Evolutionary conservation across 768 basidiomycete species (phyloP).

Genomic region (Hortiboletus campestris): DNA sequence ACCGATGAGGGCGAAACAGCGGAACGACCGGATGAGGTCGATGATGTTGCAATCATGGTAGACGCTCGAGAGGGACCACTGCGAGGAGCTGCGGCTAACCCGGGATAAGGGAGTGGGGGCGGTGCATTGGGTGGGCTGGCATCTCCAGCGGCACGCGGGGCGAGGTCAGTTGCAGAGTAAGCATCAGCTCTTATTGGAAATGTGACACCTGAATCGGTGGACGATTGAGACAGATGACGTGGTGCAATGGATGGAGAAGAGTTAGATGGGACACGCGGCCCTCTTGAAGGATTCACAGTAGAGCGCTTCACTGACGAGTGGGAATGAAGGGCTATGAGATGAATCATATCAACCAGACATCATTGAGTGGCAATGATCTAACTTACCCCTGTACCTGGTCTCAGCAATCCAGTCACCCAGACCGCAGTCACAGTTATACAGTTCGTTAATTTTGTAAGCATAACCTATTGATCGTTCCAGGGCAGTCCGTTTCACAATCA

Average conservation of each 20-base stretch:
- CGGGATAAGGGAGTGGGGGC: conserved; percentile 72
- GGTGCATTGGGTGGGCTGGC: conserved; percentile 52
- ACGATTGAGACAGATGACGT: conserved; percentile 68
- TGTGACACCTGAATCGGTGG: conserved; percentile 71
- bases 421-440: conserved; percentile 73
- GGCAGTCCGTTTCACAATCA: conserved; percentile 51
- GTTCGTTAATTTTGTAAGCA: conserved; percentile 79
- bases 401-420: conserved; percentile 71
- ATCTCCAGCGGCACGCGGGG: conserved; percentile 45
- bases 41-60: conserved; percentile 37
- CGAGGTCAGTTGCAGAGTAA: conserved; percentile 72
- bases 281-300: conserved; percentile 19
- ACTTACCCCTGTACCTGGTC: conserved; percentile 53
- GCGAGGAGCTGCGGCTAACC: conserved; percentile 45
- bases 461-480: conserved; percentile 73
- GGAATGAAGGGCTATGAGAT: conserved; percentile 18
- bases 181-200: conserved; percentile 83
- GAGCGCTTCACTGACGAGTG: conserved; percentile 29
- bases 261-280: conserved; percentile 35
- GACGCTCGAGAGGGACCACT: conserved; percentile 29
- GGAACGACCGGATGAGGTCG: conserved; percentile 49
- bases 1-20: conserved; percentile 40
- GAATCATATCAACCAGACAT: conserved; percentile 3
- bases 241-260: conserved; percentile 50
- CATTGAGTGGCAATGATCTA: neutral